Conservation (phyloP, 805 yeast species). For the Jamesozyma piceae region DNA sequence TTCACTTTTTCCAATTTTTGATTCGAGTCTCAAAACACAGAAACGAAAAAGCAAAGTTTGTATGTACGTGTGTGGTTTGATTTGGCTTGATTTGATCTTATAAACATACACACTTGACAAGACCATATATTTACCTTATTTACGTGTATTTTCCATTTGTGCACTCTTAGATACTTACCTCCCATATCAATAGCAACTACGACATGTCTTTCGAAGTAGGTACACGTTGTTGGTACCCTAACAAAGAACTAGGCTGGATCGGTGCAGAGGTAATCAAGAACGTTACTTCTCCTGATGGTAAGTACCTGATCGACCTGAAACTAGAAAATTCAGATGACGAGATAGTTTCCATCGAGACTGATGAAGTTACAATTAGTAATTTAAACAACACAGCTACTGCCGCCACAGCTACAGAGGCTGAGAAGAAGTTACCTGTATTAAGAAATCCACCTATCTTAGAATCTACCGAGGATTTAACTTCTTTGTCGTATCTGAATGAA, state of each 20-base stretch:
- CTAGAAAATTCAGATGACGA: slow-evolving; percentile 38
- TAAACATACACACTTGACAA: too few relatives aligned
- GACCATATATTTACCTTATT: too few relatives aligned
- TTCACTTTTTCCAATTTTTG: neutral
- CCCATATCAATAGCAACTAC: too few relatives aligned
- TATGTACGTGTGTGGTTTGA: too few relatives aligned
- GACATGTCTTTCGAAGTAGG: slow-evolving; percentile 43
- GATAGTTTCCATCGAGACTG: slow-evolving; percentile 41
- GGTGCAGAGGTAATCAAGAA: slow-evolving; percentile 53
- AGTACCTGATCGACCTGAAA: slow-evolving; percentile 41
- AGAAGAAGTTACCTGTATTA: slow-evolving; percentile 57
- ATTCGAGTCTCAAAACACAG: too few relatives aligned
- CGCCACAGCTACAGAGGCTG: slow-evolving; percentile 7
- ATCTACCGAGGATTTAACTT: slow-evolving; percentile 89
- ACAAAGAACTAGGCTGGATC: slow-evolving; percentile 59
- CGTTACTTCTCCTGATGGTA: slow-evolving; percentile 31
- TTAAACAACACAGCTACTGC: neutral
- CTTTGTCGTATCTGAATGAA: slow-evolving; percentile 84
- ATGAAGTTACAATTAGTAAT: slow-evolving; percentile 12
- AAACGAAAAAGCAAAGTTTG: too few relatives aligned
- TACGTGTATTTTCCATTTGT: too few relatives aligned
- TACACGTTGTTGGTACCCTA: slow-evolving; percentile 73
- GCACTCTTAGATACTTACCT: too few relatives aligned
- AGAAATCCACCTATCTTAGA: slow-evolving; percentile 89
- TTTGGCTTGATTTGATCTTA: too few relatives aligned